These are phyloP conservation scores for Lipomyces starkeyi DNA, from an alignment of 805 yeast genomes.

Conservation along the genomic window DNA sequence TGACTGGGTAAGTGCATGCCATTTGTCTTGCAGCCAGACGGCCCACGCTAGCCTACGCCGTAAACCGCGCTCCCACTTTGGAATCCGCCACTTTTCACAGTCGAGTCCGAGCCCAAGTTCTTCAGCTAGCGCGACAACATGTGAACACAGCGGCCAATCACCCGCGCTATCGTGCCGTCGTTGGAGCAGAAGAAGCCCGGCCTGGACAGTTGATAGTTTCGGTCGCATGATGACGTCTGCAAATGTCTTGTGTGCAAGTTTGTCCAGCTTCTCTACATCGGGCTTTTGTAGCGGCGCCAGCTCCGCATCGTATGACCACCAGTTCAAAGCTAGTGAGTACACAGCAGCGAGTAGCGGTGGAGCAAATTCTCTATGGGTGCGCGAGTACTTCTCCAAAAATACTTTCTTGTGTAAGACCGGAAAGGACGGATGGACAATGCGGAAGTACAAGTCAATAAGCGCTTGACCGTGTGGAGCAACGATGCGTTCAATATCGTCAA, in stretches of 20 bases:
- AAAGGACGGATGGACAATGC: slow-evolving; percentile 86
- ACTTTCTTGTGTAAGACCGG: slow-evolving; percentile 92
- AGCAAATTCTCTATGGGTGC: slow-evolving; percentile 90
- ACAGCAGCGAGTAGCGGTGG: slow-evolving; percentile 92
- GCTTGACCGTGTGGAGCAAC: slow-evolving; percentile 93
- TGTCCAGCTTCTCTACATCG: slow-evolving; percentile 69
- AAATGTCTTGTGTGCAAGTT: slow-evolving; percentile 69
- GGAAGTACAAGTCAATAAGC: slow-evolving; percentile 70
- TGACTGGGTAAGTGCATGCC: slow-evolving; percentile 82
- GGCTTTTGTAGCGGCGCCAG: slow-evolving; percentile 80
- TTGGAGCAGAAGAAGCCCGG: slow-evolving; percentile 79
- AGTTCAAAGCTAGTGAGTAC: slow-evolving; percentile 83
- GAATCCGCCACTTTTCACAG: slow-evolving; percentile 89
- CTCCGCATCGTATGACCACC: slow-evolving; percentile 92
- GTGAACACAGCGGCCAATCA: slow-evolving; percentile 43
- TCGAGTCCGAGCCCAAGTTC: slow-evolving; percentile 89
- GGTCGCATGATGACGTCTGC: slow-evolving; percentile 82
- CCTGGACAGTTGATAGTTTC: slow-evolving; percentile 88
- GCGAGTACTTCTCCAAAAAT: slow-evolving; percentile 84
- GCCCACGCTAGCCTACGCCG: slow-evolving; percentile 95
- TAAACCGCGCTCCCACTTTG: slow-evolving; percentile 92
- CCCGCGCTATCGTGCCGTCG: slow-evolving; percentile 41
- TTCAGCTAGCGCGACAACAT: slow-evolving; percentile 83
- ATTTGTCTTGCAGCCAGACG: slow-evolving; percentile 87
- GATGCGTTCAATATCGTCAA: slow-evolving; percentile 80